Percentiles rank a stretch among this genome's conserved stretches.
Evolutionary conservation across 148 eudicot species (phyloP).

Genomic region (Rhododendron griersonianum): DNA sequence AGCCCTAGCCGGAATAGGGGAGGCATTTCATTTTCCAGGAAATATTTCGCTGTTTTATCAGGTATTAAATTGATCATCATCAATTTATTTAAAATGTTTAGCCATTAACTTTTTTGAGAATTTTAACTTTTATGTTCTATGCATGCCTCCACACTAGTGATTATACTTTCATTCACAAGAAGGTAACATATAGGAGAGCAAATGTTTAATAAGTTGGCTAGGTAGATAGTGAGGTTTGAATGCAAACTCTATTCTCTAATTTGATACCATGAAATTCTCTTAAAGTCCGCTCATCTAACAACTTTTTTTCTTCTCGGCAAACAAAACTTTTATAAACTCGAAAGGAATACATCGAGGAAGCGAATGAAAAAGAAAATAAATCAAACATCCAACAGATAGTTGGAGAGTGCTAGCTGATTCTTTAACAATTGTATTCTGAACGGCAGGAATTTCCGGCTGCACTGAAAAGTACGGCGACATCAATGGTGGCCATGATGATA

Average conservation of each 20-base stretch:
- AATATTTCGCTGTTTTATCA: conserved; percentile 26
- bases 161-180: background rate
- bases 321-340: no score
- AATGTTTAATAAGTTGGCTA: background rate
- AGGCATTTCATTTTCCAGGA: conserved; percentile 49
- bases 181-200: background rate
- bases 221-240: background rate
- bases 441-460: conserved; percentile 32
- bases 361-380: no score
- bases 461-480: conserved; percentile 31
- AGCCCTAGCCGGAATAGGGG: conserved; percentile 36
- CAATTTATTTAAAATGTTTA: background rate
- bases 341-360: no score
- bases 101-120: background rate
- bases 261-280: background rate
- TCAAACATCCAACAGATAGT: no score
- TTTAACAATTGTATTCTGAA: background rate
- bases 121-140: background rate
- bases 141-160: background rate
- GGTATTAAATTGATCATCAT: conserved; percentile 16
- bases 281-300: no score
- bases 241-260: background rate
- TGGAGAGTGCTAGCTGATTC: background rate
- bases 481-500: conserved; percentile 26
- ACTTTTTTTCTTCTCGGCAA: no score